Base-by-base conservation (phyloP, 805 yeast genomes). In the Starmerella tilneyi region DNA sequence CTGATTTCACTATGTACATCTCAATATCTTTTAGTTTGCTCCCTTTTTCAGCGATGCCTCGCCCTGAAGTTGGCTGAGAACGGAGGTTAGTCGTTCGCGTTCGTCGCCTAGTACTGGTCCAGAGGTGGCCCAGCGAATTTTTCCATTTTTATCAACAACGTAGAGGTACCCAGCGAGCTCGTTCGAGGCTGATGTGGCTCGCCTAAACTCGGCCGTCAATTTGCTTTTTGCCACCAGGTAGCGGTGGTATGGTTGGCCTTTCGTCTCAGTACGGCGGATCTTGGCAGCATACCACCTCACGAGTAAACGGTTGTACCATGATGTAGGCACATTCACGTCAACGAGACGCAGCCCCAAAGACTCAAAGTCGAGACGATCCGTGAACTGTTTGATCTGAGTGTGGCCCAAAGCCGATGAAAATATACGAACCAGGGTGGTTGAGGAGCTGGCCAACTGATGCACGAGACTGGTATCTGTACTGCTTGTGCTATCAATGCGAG, bases 111-210 rank as follows among this genome's bases (percentile, higher is more conserved):
- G 70, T 1, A 94, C 81, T 31, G 72, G 74, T 2, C 97, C 98
- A 54, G 94, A 76, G 4, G 85, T 83, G 20, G 85, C 86, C 97
- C 97, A 89, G 55, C 97, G 70, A 44, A 92, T 80, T 56, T 74
- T 79, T 42, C 81, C 79, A 12, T 76, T 67, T 13, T 68, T 69
- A 58, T 92, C 98, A 28, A 92, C 72, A 4, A 89, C 66, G 52
- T 85, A 81, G 9, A 86, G 67, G 58, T 84, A 86, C 0, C 97
- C 97, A 2, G 94, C 76, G 55, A 81, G 82, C 19, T 75, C 72
- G 59, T 89, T 89, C 45, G 78, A 79, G 53, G 86, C 74, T 40
- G 74, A 66, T 28, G 89, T 62, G 21, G 72, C 61, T 44, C 78
- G 77, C 54, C 82, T 74, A 5, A 75, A 63, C 16, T 70, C 75